Evolutionary conservation across 345 rosid species (phyloP).

Genomic region (Triadica sebifera): DNA sequence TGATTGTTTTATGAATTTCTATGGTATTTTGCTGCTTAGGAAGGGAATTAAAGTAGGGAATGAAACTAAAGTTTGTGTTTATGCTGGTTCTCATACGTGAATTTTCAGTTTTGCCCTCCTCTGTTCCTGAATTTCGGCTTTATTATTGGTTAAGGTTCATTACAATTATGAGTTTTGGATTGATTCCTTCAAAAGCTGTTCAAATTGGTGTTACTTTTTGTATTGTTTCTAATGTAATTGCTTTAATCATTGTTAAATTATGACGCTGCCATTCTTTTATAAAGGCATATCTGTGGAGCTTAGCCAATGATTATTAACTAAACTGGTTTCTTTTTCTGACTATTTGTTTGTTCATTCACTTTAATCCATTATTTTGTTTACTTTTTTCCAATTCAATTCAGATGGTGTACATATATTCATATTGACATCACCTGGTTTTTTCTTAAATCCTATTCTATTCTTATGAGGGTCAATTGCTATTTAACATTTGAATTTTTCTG

Average conservation of each 20-base stretch:
- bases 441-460: not conserved
- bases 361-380: not conserved
- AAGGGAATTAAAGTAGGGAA: not conserved
- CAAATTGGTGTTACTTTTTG: not conserved
- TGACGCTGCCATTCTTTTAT: not conserved
- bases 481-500: not conserved
- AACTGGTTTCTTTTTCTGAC: not conserved
- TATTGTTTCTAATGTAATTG: not conserved
- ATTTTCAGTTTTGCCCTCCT: constrained; percentile 20
- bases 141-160: not conserved
- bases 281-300: not conserved
- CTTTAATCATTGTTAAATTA: constrained; percentile 8
- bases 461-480: not conserved
- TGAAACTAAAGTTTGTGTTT: not conserved
- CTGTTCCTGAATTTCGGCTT: not conserved
- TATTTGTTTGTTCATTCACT: not conserved
- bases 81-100: not conserved
- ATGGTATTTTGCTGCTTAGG: constrained; percentile 2
- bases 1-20: not conserved
- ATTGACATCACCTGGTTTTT: not conserved
- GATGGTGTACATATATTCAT: not conserved
- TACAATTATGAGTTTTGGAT: not conserved
- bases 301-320: not conserved
- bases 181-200: not conserved
- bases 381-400: not conserved